Evolutionary conservation across 2,329 filamentous ascomycete species (phyloP).

Genomic region (Phyllosticta capitalensis): DNA sequence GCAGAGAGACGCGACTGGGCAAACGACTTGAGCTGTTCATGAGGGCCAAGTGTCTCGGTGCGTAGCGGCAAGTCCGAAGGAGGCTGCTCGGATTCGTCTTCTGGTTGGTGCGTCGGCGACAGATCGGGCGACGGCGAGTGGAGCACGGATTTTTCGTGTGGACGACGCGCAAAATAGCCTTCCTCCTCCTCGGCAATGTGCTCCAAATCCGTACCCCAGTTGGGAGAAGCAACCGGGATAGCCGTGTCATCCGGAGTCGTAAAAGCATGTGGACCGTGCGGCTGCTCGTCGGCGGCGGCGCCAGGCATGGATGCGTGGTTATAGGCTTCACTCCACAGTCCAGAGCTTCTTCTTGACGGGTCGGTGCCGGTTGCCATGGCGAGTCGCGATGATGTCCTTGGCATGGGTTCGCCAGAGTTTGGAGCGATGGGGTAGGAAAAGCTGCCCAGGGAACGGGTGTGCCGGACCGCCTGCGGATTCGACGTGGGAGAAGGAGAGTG

Average conservation of each 20-base stretch:
- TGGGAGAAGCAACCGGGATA: constrained; percentile 28
- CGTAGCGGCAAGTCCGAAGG: constrained; percentile 6
- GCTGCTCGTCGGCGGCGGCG: constrained; percentile 19
- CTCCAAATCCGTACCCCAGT: constrained; percentile 30
- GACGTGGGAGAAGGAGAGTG: constrained; percentile 11
- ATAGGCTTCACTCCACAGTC: constrained; percentile 22
- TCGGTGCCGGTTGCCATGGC: constrained; percentile 12
- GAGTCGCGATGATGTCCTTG: constrained; percentile 28
- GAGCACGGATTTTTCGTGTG: constrained; percentile 18
- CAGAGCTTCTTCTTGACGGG: constrained; percentile 20
- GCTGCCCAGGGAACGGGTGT: constrained; percentile 38
- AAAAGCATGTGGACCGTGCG: constrained; percentile 29
- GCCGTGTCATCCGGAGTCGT: constrained; percentile 35
- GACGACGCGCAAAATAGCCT: constrained; percentile 18
- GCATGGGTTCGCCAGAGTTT: constrained; percentile 11
- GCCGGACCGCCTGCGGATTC: constrained; percentile 18
- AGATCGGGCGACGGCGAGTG: constrained; percentile 10
- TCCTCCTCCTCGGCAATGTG: constrained; percentile 26
- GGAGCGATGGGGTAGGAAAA: constrained; percentile 42
- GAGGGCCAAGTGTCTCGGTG: constrained; percentile 4
- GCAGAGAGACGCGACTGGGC: constrained; percentile 1
- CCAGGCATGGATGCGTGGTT: constrained; percentile 12
- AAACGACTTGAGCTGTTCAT: constrained; percentile 10
- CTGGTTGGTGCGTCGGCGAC: constrained; percentile 8
- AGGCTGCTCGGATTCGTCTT: background rate